Base-by-base conservation (phyloP, 768 basidiomycete species). In the Harrya chromipes region DNA sequence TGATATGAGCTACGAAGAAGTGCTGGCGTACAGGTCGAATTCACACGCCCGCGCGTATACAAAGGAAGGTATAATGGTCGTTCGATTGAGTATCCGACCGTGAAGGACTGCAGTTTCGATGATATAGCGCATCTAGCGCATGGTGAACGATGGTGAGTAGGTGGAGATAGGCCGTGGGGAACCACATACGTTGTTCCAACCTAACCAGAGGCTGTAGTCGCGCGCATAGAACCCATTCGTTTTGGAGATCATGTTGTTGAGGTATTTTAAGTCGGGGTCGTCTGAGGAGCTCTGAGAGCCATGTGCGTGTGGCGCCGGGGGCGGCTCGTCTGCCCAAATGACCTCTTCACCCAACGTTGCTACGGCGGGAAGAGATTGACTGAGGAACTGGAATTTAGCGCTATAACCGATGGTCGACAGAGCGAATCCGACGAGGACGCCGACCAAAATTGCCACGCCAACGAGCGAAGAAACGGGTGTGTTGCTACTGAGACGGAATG, bases 1-100 rank as follows among this genome's bases (percentile, higher is more conserved):
- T 26, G 35, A 9, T n/a, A 4, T 24, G 4, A 6, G 14, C 1
- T 5, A 24, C 44, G 16, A 16, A 43, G 19, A 31, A 33, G 4
- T 11, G 29, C 4, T 5, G n/a, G 14, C 65, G n/a, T 38, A 65
- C 65, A 60, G 21, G 20, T 69, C 65, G 20, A 67, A 69, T 48
- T 75, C 72, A 59, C 77, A 78, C 0, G 69, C 69, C 21, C 76
- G 72, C 10, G 75, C 75, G 29, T 79, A 79, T 21, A 77, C 64
- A 50, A 70, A 74, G 4, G 76, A 72, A 2, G 77, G 76, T 11
- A 79, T 33, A 34, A 79, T 66, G 14, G 75, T 66, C 6, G 72
- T 74, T 42, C 76, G 62, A 51, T 75, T 74, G 14, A 76, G 57
- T 27, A 77, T 51, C 4, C 63, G 54, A 14, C 76, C 74, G 42